Base-by-base conservation (phyloP, 306 rosid genomes). In the Corylus americana region DNA sequence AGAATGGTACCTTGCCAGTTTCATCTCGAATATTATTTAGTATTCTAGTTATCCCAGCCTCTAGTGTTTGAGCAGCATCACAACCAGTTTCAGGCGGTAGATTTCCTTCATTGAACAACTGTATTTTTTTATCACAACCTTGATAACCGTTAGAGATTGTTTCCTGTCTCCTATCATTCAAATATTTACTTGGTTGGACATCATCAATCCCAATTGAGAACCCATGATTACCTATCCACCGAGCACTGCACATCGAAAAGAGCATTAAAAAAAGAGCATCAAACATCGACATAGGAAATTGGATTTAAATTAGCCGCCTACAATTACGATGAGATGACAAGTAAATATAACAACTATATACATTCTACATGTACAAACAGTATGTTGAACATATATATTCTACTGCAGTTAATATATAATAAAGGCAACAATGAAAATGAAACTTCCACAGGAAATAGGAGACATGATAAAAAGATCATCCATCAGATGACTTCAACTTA, bases 151-250 rank as follows among this genome's bases (percentile, higher is more conserved):
- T 81, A 3, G 79, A 83, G 68, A 94, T 90, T 66, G 87, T 85
- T 84, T 86, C 77, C 45, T 87, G 87, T 72, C 86, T 94, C 89
- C 79, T 76, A 2, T 77, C 47, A 27, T 83, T 78, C 89, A 94
- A 83, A 44, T 29, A 49, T 73, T 81, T 80, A 83, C 91, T 93
- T 22, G 97, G 97, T 83, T 94, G 97, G 71, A 94, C 98, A 84
- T 94, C 98, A 70, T 93, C 97, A 81, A 94, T 91, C 74, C 98
- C 98, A 79, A 94, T 92, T 22, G 98, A 86, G 90, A 94, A 94
- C 71, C 98, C 98, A 77, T 90, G 97, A 81, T 94, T 94, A 70
- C 98, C 98, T 66, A 94, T 92, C 98, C 98, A 94, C 37, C 95
- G 92, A 7, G 98, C 98, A 91, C 98, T 94, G 87, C 90, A 85